Percentiles rank a stretch among this genome's conserved stretches.
Conservation (phyloP, 768 basidiomycete species). For the Flagelloscypha sp. region DNA sequence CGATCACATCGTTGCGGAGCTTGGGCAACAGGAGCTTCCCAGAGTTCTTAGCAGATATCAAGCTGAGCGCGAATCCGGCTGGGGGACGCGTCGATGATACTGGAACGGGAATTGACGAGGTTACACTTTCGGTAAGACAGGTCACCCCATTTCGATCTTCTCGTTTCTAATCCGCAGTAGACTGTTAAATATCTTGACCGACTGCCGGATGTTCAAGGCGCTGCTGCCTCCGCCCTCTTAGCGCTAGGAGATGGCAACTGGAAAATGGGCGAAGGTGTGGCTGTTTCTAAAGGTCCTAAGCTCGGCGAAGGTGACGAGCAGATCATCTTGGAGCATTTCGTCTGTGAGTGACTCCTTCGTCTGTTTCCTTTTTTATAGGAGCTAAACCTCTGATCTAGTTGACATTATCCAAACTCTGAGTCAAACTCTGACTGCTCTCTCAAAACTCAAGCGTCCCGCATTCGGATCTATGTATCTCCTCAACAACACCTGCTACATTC, state of each 20-base stretch:
- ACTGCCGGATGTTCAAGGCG: conserved; percentile 61
- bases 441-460: conserved; percentile 47
- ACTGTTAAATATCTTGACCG: conserved; percentile 62
- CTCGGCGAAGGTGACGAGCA: conserved; percentile 46
- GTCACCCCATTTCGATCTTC: conserved; percentile 1
- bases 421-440: conserved; percentile 52
- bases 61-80: conserved; percentile 52
- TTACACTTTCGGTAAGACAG: conserved; percentile 41
- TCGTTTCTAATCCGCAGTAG: conserved; percentile 23
- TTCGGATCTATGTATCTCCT: conserved; percentile 71
- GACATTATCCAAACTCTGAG: conserved; percentile 68
- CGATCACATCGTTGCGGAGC: conserved; percentile 51
- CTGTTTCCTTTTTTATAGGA: conserved; percentile 1
- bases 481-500: conserved; percentile 71
- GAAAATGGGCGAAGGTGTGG: conserved; percentile 83
- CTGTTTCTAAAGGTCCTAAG: conserved; percentile 44
- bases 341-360: conserved; percentile 43
- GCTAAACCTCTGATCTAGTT: conserved; percentile 29
- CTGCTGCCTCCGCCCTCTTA: conserved; percentile 56
- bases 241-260: conserved; percentile 83
- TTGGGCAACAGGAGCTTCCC: conserved; percentile 78
- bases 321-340: conserved; percentile 64
- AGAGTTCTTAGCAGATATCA: conserved; percentile 74
- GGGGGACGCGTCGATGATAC: too few species aligned
- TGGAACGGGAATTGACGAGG: conserved; percentile 57